These are phyloP conservation scores for Hymenoscyphus repandus DNA, from an alignment of 2,329 filamentous ascomycete genomes.

Conservation along the genomic window DNA sequence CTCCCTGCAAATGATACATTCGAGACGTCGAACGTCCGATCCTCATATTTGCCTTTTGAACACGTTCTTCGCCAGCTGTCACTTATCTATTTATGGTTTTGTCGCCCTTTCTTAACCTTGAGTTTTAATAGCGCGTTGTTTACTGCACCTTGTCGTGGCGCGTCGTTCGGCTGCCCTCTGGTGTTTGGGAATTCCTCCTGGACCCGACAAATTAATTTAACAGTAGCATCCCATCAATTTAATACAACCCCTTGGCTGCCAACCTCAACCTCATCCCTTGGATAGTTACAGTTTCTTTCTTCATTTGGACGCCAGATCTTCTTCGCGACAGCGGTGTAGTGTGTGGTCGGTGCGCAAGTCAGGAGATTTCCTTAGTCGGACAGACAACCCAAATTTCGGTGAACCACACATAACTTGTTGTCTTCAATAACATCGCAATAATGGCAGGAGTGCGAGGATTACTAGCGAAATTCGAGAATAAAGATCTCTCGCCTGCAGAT, in stretches of 20 bases:
- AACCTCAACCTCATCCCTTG: no score
- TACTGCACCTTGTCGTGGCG: conserved; percentile 11
- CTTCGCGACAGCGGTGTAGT: no score
- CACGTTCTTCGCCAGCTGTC: neutral
- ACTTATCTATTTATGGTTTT: neutral
- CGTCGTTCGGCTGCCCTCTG: neutral
- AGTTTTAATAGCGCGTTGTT: conserved; percentile 10
- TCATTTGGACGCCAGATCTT: no score
- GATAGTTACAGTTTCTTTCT: no score
- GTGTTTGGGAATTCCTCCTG: no score
- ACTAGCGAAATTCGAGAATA: conserved; percentile 75
- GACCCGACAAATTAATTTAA: no score
- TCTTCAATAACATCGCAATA: conserved; percentile 15
- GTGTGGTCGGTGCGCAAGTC: no score
- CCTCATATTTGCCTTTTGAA: conserved; percentile 5
- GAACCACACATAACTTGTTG: neutral
- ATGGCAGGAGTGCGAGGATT: conserved; percentile 51
- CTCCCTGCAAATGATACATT: conserved; percentile 10
- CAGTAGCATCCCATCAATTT: neutral
- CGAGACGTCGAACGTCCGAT: conserved; percentile 22
- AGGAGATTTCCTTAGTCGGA: no score
- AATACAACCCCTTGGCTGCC: neutral
- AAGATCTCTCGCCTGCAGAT: conserved; percentile 46
- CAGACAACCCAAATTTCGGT: no score
- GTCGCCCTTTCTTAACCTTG: neutral